Conservation (phyloP, 495 filamentous ascomycete genomes). For the Bryoglossum gracile region DNA sequence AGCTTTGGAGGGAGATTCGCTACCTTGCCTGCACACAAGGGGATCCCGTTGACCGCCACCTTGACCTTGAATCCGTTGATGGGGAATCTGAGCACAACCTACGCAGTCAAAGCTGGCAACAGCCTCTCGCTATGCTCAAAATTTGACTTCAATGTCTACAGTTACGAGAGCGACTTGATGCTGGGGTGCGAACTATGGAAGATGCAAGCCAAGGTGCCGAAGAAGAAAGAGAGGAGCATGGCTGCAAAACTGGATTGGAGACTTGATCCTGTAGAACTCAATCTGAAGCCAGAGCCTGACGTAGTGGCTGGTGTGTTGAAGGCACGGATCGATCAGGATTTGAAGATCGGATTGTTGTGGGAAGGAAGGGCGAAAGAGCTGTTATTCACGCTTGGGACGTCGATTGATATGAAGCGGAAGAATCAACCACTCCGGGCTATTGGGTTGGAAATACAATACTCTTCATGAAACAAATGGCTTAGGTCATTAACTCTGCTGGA, state of each 20-base stretch:
- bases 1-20: constrained; percentile 76
- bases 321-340: constrained; percentile 76
- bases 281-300: constrained; percentile 37
- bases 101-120: constrained; percentile 76
- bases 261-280: constrained; percentile 28
- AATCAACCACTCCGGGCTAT: constrained; percentile 65
- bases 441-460: constrained; percentile 86
- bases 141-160: constrained; percentile 97
- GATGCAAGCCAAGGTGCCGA: constrained; percentile 30
- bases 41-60: constrained; percentile 86
- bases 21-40: constrained; percentile 79
- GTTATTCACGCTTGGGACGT: constrained; percentile 81
- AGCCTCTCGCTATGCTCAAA: constrained; percentile 78
- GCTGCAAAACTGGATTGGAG: constrained; percentile 50
- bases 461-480: too few species aligned
- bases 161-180: constrained; percentile 89
- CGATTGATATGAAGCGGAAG: constrained; percentile 64
- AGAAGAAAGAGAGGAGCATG: constrained; percentile 40
- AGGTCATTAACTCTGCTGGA: too few species aligned
- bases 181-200: constrained; percentile 88
- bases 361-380: constrained; percentile 90
- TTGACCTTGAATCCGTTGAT: constrained; percentile 87
- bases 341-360: constrained; percentile 81
- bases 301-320: constrained; percentile 84
- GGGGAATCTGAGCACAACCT: constrained; percentile 82